Percentiles rank a stretch among this genome's conserved stretches.
Evolutionary conservation across 805 yeast genomes (phyloP).

Genomic region (Metschnikowia noctiluminum): DNA sequence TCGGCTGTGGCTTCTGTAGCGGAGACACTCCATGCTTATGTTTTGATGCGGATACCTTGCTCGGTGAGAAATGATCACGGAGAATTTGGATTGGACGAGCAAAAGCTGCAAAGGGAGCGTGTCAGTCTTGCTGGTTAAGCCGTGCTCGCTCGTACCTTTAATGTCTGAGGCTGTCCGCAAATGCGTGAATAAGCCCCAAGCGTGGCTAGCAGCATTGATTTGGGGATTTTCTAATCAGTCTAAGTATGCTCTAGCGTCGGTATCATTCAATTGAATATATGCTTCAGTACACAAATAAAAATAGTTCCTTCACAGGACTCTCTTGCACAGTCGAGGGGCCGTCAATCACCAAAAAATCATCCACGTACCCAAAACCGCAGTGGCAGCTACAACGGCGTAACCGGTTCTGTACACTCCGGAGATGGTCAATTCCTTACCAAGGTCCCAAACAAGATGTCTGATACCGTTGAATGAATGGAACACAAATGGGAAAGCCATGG

Average conservation of each 20-base stretch:
- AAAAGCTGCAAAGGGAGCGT: neutral
- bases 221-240: neutral
- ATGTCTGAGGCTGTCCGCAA: neutral
- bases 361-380: conserved; percentile 56
- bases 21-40: conserved; percentile 41
- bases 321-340: neutral
- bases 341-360: conserved; percentile 41
- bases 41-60: conserved; percentile 33
- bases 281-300: conserved; percentile 4
- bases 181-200: too few species aligned
- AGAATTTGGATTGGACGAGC: neutral
- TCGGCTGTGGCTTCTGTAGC: conserved; percentile 36
- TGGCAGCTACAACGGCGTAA: conserved; percentile 70
- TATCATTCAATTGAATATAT: conserved; percentile 5
- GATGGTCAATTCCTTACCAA: conserved; percentile 72
- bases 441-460: conserved; percentile 94
- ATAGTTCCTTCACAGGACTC: neutral
- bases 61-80: conserved; percentile 12
- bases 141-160: neutral
- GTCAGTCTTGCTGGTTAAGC: neutral
- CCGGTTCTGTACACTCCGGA: conserved; percentile 94
- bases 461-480: conserved; percentile 85
- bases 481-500: conserved; percentile 77
- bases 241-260: conserved; percentile 1
- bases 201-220: too few species aligned